Percentiles rank a stretch among this genome's conserved stretches.
Conservation (phyloP, 1,139 yeast species). For the Lodderomyces jiufengensis region DNA sequence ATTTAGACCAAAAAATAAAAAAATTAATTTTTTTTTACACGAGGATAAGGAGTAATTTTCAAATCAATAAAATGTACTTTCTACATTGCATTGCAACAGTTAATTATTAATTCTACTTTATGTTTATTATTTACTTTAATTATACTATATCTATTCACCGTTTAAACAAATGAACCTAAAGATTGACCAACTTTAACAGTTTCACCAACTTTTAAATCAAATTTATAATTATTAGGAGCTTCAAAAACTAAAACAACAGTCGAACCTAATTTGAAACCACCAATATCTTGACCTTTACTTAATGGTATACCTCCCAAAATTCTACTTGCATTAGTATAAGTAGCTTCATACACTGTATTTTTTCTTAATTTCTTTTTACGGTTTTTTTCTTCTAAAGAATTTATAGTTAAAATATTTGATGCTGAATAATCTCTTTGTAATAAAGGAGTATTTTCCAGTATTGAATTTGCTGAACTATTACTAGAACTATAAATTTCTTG, state of each 20-base stretch:
- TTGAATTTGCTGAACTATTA: background rate
- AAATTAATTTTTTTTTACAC: no score
- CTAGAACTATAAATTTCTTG: constrained; percentile 40
- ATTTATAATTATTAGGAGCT: constrained; percentile 80
- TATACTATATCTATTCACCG: no score
- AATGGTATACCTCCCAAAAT: constrained; percentile 87
- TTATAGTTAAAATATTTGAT: constrained; percentile 15
- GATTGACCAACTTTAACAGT: constrained; percentile 82
- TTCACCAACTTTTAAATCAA: constrained; percentile 67
- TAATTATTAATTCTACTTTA: no score
- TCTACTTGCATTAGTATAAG: constrained; percentile 75
- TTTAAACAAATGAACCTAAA: constrained; percentile 51
- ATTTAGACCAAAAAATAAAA: background rate
- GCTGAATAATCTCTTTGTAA: constrained; percentile 17
- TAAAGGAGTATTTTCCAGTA: constrained; percentile 34
- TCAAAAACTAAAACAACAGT: constrained; percentile 96
- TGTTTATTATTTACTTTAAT: no score
- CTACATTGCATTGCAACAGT: no score
- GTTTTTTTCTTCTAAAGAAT: constrained; percentile 14
- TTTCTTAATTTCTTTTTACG: constrained; percentile 48
- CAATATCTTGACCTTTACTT: constrained; percentile 90
- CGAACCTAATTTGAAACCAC: constrained; percentile 94
- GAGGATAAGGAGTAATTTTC: no score
- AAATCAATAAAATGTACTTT: no score
- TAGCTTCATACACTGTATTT: constrained; percentile 91